A percentile compares a stretch with the other conserved stretches of the same genome.
Conservation (phyloP, 116 monocot species). For the Trichopus zeylanicus region DNA sequence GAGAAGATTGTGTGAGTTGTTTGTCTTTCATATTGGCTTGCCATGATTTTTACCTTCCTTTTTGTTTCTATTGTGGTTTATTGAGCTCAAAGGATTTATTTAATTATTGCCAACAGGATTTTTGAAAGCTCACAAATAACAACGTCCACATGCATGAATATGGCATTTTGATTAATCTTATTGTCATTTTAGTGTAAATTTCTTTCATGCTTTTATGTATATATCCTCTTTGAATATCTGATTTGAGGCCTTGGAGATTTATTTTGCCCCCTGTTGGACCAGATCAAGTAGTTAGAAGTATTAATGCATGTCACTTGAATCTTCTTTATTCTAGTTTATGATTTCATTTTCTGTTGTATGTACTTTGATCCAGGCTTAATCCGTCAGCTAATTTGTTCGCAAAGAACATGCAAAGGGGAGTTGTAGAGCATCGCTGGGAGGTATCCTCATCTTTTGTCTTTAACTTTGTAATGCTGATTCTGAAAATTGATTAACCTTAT, state of each 20-base stretch:
- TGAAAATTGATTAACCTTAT: background rate
- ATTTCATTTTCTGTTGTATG: slow-evolving; percentile 1
- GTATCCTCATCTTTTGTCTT: slow-evolving; percentile 19
- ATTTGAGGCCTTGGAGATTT: too few species aligned
- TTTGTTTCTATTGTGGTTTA: too few species aligned
- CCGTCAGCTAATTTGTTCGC: slow-evolving; percentile 43
- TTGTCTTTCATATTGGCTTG: background rate
- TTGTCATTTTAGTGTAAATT: too few species aligned
- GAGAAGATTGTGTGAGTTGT: slow-evolving; percentile 63
- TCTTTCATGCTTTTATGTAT: too few species aligned
- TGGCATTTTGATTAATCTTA: too few species aligned
- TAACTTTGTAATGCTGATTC: background rate
- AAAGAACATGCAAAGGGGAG: slow-evolving; percentile 47
- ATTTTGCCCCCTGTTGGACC: too few species aligned
- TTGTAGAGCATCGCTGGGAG: slow-evolving; percentile 70
- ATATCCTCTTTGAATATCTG: too few species aligned
- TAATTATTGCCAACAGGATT: background rate
- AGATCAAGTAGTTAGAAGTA: too few species aligned
- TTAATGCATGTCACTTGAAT: too few species aligned
- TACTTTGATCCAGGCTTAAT: slow-evolving; percentile 41
- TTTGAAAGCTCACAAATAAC: background rate
- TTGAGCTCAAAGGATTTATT: background rate
- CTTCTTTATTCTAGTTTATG: too few species aligned
- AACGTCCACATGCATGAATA: too few species aligned
- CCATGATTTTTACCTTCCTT: background rate